A percentile compares a stretch with the other conserved stretches of the same genome.
phyloP scores from a whole-genome alignment of 176 grass and related monocot species.

The Pontederia crassipes region DNA sequence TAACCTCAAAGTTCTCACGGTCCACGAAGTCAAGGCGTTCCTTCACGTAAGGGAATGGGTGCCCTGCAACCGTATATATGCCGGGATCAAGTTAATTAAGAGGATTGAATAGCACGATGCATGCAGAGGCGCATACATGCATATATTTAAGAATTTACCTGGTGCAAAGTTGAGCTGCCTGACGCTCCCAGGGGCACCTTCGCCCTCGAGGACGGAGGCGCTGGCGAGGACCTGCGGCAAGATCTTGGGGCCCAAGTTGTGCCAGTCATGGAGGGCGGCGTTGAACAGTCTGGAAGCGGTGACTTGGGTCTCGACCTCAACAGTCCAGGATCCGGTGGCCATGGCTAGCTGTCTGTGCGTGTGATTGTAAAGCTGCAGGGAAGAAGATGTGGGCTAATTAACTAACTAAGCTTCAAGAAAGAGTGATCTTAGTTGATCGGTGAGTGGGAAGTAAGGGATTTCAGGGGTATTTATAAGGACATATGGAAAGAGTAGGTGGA shows the following conservation, averaged over 20 bases:
- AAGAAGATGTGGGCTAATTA: no score
- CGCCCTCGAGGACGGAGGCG: neutral
- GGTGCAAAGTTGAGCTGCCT: neutral
- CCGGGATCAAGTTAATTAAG: no score
- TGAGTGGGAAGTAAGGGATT: no score
- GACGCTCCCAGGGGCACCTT: neutral
- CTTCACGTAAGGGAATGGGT: neutral
- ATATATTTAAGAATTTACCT: neutral
- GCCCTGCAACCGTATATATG: neutral
- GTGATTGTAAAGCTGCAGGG: no score
- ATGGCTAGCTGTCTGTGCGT: neutral
- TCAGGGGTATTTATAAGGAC: no score
- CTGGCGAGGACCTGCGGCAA: neutral
- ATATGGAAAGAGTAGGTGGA: no score
- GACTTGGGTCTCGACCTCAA: neutral
- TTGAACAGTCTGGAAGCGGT: neutral
- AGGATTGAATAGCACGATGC: no score
- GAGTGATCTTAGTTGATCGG: no score
- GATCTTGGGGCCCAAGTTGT: neutral
- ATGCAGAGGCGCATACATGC: no score
- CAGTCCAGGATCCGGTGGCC: neutral
- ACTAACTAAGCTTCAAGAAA: no score
- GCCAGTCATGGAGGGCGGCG: neutral
- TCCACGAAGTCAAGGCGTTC: neutral
- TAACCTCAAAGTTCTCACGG: neutral